Evolutionary conservation across 164 flowering plant genomes (phyloP).

Genomic region (Brasenia schreberi): DNA sequence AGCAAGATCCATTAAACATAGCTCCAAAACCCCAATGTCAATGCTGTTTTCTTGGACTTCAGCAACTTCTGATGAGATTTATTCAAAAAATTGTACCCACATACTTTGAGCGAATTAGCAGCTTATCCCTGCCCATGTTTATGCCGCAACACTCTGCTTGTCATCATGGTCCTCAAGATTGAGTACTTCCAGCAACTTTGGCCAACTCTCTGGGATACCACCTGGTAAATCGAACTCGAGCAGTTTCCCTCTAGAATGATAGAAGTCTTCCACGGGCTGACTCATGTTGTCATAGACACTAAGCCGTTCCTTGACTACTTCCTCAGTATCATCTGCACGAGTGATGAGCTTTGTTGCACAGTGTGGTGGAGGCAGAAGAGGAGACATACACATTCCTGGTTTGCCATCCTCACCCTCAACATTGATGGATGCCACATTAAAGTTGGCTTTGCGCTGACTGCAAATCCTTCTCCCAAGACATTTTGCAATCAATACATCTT

Average conservation of each 20-base stretch:
- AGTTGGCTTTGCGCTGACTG: slow-evolving; percentile 55
- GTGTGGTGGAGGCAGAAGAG: slow-evolving; percentile 71
- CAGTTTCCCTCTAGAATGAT: slow-evolving; percentile 57
- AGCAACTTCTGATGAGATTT: too few species aligned
- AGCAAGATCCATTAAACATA: too few species aligned
- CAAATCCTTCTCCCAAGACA: slow-evolving; percentile 97
- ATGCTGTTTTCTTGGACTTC: too few species aligned
- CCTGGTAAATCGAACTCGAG: slow-evolving; percentile 89
- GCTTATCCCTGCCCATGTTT: neutral
- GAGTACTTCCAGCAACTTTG: slow-evolving; percentile 67
- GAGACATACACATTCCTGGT: slow-evolving; percentile 72
- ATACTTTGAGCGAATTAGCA: too few species aligned
- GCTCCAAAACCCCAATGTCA: too few species aligned
- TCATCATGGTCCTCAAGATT: slow-evolving; percentile 54
- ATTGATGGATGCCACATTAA: slow-evolving; percentile 61
- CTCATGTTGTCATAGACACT: too few species aligned
- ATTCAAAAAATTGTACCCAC: too few species aligned
- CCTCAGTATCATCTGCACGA: too few species aligned
- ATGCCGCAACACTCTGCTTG: slow-evolving; percentile 54
- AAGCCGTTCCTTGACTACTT: too few species aligned
- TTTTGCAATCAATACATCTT: slow-evolving; percentile 72
- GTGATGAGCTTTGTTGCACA: slow-evolving; percentile 80
- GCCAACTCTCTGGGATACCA: slow-evolving; percentile 96
- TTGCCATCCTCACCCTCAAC: slow-evolving; percentile 64
- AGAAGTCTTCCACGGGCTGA: slow-evolving; percentile 76